Evolutionary conservation across 2,329 filamentous ascomycete genomes (phyloP).

Genomic region (Penicillium sp.): DNA sequence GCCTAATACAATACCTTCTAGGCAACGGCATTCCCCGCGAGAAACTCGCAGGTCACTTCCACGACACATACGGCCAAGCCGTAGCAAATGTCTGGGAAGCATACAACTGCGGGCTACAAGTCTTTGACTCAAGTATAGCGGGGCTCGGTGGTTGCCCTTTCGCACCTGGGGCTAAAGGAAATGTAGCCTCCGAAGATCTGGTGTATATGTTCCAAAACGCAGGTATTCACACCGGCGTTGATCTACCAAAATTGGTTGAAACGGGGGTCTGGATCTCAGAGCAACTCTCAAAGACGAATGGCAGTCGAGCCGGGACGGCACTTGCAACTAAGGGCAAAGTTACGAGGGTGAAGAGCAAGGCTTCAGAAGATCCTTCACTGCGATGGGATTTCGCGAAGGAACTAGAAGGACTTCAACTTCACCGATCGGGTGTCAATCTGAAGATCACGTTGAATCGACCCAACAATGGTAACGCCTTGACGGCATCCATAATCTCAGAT

Average conservation of each 20-base stretch:
- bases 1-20: slow-evolving; percentile 33
- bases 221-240: slow-evolving; percentile 71
- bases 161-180: slow-evolving; percentile 80
- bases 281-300: slow-evolving; percentile 20
- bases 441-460: slow-evolving; percentile 37
- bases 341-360: background rate
- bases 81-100: slow-evolving; percentile 78
- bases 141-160: slow-evolving; percentile 84
- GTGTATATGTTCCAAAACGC: slow-evolving; percentile 64
- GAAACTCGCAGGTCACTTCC: slow-evolving; percentile 79
- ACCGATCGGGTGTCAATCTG: slow-evolving; percentile 30
- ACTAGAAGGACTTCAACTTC: slow-evolving; percentile 27
- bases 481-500: slow-evolving; percentile 34
- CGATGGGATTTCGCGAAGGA: slow-evolving; percentile 20
- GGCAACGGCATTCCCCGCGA: slow-evolving; percentile 60
- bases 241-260: slow-evolving; percentile 60
- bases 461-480: slow-evolving; percentile 42
- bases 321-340: slow-evolving; percentile 15
- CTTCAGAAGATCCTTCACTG: background rate
- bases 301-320: slow-evolving; percentile 18
- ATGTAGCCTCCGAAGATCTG: slow-evolving; percentile 80
- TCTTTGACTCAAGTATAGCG: slow-evolving; percentile 76
- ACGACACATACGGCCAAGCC: slow-evolving; percentile 84
- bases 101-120: slow-evolving; percentile 72
- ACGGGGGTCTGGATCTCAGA: slow-evolving; percentile 73